phyloP scores from a whole-genome alignment of 176 grass and related monocot species.

The Aegilops tauschii region DNA sequence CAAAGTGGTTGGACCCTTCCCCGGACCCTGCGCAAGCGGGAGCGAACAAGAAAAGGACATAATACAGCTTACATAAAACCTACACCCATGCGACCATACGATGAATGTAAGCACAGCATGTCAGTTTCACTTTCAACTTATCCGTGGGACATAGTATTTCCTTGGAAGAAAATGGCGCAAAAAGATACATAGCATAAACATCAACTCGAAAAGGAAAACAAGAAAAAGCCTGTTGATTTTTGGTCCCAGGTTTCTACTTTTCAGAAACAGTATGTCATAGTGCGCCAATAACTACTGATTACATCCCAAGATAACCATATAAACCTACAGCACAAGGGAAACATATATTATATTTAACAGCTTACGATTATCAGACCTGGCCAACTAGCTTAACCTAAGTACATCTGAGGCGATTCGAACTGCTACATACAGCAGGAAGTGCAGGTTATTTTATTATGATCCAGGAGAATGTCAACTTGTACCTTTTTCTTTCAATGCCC shows the following conservation, averaged over 20 bases:
- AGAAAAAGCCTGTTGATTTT: neutral
- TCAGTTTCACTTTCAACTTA: neutral
- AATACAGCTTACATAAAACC: neutral
- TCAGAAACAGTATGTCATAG: conserved; percentile 1
- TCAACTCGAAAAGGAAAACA: neutral
- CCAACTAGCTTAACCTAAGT: neutral
- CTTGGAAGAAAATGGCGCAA: neutral
- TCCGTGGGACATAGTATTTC: neutral
- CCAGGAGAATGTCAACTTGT: neutral
- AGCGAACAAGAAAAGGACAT: neutral
- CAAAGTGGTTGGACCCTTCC: too few relatives aligned
- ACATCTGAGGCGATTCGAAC: neutral
- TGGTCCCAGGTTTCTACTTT: conserved; percentile 7
- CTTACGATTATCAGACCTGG: neutral
- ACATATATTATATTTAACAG: neutral
- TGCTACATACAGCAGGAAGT: neutral
- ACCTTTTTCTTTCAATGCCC: neutral
- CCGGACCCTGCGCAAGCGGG: too few relatives aligned
- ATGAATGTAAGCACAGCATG: neutral
- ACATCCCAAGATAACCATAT: neutral
- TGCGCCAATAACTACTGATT: neutral
- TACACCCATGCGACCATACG: neutral
- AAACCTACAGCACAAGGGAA: neutral
- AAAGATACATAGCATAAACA: conserved; percentile 1
- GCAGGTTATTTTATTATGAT: neutral